Evolutionary conservation across 257 asterid genomes (phyloP).

Genomic region (Hygrophila difformis): DNA sequence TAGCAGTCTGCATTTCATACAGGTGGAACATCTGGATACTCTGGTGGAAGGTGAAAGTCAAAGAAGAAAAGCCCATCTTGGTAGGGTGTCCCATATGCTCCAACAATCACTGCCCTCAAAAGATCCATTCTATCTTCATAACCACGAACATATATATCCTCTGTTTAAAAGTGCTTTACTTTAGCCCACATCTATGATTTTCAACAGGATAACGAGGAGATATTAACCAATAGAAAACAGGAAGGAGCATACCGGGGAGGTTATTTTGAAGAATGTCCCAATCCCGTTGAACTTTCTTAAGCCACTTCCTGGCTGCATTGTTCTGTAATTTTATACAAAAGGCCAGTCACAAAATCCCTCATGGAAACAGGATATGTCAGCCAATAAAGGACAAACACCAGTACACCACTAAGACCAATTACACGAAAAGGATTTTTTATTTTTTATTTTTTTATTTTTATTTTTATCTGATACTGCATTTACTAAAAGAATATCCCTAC

Average conservation of each 20-base stretch:
- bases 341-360: slow-evolving; percentile 1
- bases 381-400: slow-evolving; percentile 2
- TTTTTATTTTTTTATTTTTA: too few species aligned
- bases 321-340: slow-evolving; percentile 37
- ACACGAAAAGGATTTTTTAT: too few species aligned
- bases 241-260: slow-evolving; percentile 62
- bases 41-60: slow-evolving; percentile 91
- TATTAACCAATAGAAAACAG: slow-evolving; percentile 12
- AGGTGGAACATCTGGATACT: slow-evolving; percentile 93
- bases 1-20: slow-evolving; percentile 33
- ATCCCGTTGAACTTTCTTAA: slow-evolving; percentile 88
- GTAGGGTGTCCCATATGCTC: slow-evolving; percentile 98
- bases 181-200: slow-evolving; percentile 15
- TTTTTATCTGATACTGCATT: slow-evolving; percentile 7
- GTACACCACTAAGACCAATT: slow-evolving; percentile 1
- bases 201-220: slow-evolving; percentile 13
- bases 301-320: slow-evolving; percentile 88
- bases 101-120: slow-evolving; percentile 93
- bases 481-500: slow-evolving; percentile 16
- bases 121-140: slow-evolving; percentile 99
- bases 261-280: slow-evolving; percentile 96
- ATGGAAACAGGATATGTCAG: slow-evolving; percentile 2
- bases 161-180: slow-evolving; percentile 33
- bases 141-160: slow-evolving; percentile 82
- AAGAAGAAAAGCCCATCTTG: slow-evolving; percentile 99